These are phyloP conservation scores for Globisporangium viniferum DNA, from an alignment of 352 stramenopile species.

Conservation along the genomic window DNA sequence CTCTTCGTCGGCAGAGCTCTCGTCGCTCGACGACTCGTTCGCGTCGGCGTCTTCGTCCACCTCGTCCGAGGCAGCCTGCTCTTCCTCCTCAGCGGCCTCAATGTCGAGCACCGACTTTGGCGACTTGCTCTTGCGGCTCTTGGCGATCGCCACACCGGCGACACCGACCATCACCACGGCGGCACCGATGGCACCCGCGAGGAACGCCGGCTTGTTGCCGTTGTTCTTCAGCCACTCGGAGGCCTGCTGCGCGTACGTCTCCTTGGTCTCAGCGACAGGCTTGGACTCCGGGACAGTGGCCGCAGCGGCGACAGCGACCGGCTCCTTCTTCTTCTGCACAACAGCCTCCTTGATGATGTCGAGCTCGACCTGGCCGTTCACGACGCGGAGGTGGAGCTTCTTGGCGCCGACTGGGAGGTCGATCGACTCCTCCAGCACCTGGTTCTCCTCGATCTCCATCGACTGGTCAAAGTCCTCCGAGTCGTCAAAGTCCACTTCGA, in stretches of 20 bases:
- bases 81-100: constrained; percentile 29
- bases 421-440: constrained; percentile 42
- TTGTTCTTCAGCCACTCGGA: constrained; percentile 42
- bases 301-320: neutral
- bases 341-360: constrained; percentile 43
- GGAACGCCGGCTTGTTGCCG: constrained; percentile 29
- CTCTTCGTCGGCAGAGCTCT: constrained; percentile 38
- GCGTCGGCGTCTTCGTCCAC: constrained; percentile 39
- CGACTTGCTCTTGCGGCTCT: constrained; percentile 36
- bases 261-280: constrained; percentile 17
- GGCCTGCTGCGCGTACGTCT: constrained; percentile 40
- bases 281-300: constrained; percentile 16
- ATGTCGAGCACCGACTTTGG: constrained; percentile 41
- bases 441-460: constrained; percentile 37
- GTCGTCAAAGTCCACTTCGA: constrained; percentile 41
- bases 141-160: constrained; percentile 39
- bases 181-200: constrained; percentile 40
- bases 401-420: constrained; percentile 45
- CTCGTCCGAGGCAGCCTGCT: constrained; percentile 34
- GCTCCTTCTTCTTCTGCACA: constrained; percentile 18
- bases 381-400: constrained; percentile 42
- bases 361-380: constrained; percentile 45
- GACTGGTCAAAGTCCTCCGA: constrained; percentile 50
- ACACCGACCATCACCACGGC: constrained; percentile 45
- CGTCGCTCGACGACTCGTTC: constrained; percentile 24